phyloP scores from a whole-genome alignment of 2,329 filamentous ascomycete species.

The Leptographium procerum region DNA sequence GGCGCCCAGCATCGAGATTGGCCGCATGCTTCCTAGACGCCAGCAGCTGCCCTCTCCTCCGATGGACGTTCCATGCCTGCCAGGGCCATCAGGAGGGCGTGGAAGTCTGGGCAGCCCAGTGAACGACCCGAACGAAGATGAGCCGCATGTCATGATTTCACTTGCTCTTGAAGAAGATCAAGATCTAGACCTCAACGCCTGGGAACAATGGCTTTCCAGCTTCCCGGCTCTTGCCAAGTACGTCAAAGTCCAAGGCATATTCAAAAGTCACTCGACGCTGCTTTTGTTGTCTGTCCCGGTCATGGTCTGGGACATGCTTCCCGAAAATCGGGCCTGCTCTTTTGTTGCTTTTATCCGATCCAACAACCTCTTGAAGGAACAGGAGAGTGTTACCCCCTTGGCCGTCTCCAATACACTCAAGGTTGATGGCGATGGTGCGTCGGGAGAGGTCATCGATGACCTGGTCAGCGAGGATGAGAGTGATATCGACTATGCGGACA shows the following conservation, averaged over 20 bases:
- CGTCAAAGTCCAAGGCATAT: constrained; percentile 49
- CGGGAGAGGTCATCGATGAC: neutral
- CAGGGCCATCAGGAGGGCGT: constrained; percentile 11
- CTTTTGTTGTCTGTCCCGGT: constrained; percentile 47
- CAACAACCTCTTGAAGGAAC: constrained; percentile 37
- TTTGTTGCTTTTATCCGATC: constrained; percentile 49
- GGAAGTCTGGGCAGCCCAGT: constrained; percentile 10
- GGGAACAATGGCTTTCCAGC: constrained; percentile 44
- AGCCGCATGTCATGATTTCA: constrained; percentile 50
- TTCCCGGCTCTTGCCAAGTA: constrained; percentile 48
- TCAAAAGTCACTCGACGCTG: constrained; percentile 49
- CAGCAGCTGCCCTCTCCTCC: constrained; percentile 26
- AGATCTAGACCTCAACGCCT: constrained; percentile 43
- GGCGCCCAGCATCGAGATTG: constrained; percentile 46
- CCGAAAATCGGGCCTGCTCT: constrained; percentile 43
- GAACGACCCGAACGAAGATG: constrained; percentile 39
- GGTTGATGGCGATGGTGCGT: neutral
- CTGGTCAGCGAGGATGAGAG: constrained; percentile 8
- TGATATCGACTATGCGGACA: neutral
- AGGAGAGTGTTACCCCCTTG: constrained; percentile 9
- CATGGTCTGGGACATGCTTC: constrained; percentile 48
- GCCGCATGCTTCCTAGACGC: constrained; percentile 24
- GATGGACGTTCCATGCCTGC: constrained; percentile 15
- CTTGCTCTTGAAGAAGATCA: constrained; percentile 47
- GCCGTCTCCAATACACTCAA: neutral